Percentiles rank a stretch among this genome's conserved stretches.
These are phyloP conservation scores for Lithospermum erythrorhizon DNA, from an alignment of 257 asterid species.

Conservation along the genomic window DNA sequence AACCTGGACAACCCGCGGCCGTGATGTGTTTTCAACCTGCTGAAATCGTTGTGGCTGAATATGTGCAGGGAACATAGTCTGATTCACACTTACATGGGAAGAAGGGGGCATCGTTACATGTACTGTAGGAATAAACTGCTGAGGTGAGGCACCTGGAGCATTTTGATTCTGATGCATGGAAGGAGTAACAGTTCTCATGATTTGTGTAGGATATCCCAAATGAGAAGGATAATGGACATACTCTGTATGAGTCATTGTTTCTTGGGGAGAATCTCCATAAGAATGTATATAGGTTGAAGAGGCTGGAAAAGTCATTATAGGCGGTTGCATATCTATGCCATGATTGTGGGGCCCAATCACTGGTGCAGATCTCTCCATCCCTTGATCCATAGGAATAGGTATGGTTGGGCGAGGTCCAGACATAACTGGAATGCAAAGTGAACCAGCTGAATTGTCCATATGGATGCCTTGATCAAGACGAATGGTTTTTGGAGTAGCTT, in stretches of 20 bases:
- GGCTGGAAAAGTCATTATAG: constrained; percentile 32
- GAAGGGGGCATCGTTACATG: constrained; percentile 67
- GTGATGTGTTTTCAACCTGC: constrained; percentile 36
- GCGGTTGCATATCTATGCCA: constrained; percentile 25
- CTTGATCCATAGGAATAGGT: constrained; percentile 37
- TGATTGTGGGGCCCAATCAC: constrained; percentile 27
- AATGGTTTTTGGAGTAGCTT: constrained; percentile 28
- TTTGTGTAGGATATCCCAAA: constrained; percentile 57
- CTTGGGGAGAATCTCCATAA: constrained; percentile 51
- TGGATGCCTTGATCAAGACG: constrained; percentile 28
- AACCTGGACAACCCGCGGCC: constrained; percentile 47
- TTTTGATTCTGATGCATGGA: constrained; percentile 44
- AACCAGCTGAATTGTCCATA: constrained; percentile 34
- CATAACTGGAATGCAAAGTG: constrained; percentile 30
- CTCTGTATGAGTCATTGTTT: constrained; percentile 31
- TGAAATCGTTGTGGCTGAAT: constrained; percentile 53
- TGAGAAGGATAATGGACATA: constrained; percentile 53
- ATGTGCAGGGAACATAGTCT: constrained; percentile 29
- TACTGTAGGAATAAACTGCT: constrained; percentile 46
- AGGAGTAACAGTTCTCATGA: constrained; percentile 46
- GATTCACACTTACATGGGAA: constrained; percentile 39
- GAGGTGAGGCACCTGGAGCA: constrained; percentile 37
- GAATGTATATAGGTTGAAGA: constrained; percentile 47
- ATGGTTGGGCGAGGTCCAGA: constrained; percentile 24
- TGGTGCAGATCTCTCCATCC: constrained; percentile 37